Evolutionary conservation across 2,329 filamentous ascomycete genomes (phyloP), one percentile per base, ranked within the genome.

Genomic region (Mollisia scopiformis): DNA sequence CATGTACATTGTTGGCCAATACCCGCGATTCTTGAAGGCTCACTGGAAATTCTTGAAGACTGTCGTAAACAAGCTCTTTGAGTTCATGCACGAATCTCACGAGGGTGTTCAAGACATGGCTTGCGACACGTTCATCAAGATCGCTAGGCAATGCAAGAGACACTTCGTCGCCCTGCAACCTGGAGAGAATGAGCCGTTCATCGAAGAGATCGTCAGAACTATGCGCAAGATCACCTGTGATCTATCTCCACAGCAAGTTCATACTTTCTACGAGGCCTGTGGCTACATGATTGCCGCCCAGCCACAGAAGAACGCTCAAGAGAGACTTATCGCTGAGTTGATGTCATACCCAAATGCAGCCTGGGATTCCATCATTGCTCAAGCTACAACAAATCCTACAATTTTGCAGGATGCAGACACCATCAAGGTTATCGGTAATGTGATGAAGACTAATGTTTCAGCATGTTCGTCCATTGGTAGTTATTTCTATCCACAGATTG

Each of bases 11-110:
- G 95, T 99, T 63, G 95, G 95, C 61, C 95, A 99, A 75, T 99
- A 99, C 74, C 95, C 95, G 37, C 91, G 95, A 21, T 99, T 99
- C 80, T 81, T 99, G 71, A 99, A 99, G 81, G 95, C 95, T 1
- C 95, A 99, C 77, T 99, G 95, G 95, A 99, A 99, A 76, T 99
- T 99, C 79, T 82, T 99, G 59, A 99, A 99, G 87, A 99, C 95
- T 2, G 95, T 99, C 19, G 95, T 99, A 73, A 99, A 99, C 80
- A 99, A 99, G 81, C 85, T 99, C 5, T 99, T 99, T 72, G 95
- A 99, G 79, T 99, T 99, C 75, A 99, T 99, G 95, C 95, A 99
- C 76, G 95, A 99, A 78, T 98, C 95, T 1, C 95, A 99, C 73
- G 95, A 99, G 81, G 95, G 92, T 81, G 95, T 99, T 27, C 96